Percentiles rank a stretch among this genome's conserved stretches.
These are phyloP conservation scores for Cucumis cinereus DNA, from an alignment of 306 rosid species.

Conservation along the genomic window DNA sequence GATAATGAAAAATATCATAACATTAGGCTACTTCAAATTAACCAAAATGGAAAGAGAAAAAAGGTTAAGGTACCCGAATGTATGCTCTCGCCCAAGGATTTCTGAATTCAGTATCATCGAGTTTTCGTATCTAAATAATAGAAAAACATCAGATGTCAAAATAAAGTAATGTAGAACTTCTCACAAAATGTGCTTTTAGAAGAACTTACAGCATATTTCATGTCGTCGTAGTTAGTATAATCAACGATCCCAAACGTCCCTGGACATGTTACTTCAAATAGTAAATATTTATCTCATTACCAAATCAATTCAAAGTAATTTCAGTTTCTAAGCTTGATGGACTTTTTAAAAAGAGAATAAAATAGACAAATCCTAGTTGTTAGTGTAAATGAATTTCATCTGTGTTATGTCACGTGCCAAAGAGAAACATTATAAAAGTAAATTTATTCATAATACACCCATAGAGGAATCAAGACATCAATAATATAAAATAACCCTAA, in stretches of 20 bases:
- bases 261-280: slow-evolving; percentile 16
- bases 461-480: not conserved
- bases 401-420: not conserved
- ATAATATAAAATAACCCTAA: not conserved
- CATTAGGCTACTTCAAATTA: not conserved
- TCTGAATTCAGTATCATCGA: slow-evolving; percentile 90
- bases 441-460: not conserved
- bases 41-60: not conserved
- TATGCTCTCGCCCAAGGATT: slow-evolving; percentile 96
- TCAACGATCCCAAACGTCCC: slow-evolving; percentile 94
- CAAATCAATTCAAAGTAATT: not conserved
- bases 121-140: slow-evolving; percentile 58
- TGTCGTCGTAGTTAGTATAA: slow-evolving; percentile 84
- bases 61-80: slow-evolving; percentile 49
- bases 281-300: not conserved
- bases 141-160: not conserved
- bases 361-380: not conserved
- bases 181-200: not conserved
- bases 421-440: not conserved
- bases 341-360: not conserved
- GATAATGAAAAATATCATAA: not conserved
- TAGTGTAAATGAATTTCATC: not conserved
- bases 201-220: slow-evolving; percentile 95
- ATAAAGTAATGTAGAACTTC: not conserved
- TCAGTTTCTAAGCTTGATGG: not conserved